These are phyloP conservation scores for Exophiala xenobiotica DNA, from an alignment of 2,329 filamentous ascomycete species.

Conservation along the genomic window DNA sequence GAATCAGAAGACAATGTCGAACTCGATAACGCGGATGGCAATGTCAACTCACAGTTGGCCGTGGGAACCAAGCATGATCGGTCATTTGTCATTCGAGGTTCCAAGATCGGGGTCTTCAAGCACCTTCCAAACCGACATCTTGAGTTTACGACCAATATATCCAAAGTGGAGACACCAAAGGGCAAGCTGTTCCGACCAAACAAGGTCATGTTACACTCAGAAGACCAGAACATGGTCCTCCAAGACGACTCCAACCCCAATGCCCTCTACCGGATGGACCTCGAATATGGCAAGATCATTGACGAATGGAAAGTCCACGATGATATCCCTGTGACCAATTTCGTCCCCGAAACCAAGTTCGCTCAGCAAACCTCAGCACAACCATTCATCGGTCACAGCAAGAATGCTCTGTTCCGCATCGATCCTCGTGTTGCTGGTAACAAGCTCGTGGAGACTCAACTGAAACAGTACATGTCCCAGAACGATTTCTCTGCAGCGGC, in stretches of 20 bases:
- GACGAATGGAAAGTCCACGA: slow-evolving; percentile 99
- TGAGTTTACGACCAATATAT: slow-evolving; percentile 96
- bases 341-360: slow-evolving; percentile 95
- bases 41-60: slow-evolving; percentile 88
- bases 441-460: slow-evolving; percentile 87
- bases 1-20: slow-evolving; percentile 78
- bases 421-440: slow-evolving; percentile 86
- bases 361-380: slow-evolving; percentile 94
- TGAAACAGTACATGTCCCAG: slow-evolving; percentile 96
- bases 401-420: slow-evolving; percentile 88
- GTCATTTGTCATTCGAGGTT: slow-evolving; percentile 93
- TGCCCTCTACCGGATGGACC: slow-evolving; percentile 93
- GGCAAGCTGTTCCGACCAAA: slow-evolving; percentile 89
- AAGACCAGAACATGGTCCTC: slow-evolving; percentile 84
- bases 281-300: slow-evolving; percentile 95
- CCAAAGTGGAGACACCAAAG: slow-evolving; percentile 84
- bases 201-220: slow-evolving; percentile 94
- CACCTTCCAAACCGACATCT: slow-evolving; percentile 89
- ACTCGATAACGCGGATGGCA: slow-evolving; percentile 68
- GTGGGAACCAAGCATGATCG: slow-evolving; percentile 97
- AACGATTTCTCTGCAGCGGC: slow-evolving; percentile 95
- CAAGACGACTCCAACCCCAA: slow-evolving; percentile 82
- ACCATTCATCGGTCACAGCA: slow-evolving; percentile 89
- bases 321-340: slow-evolving; percentile 87
- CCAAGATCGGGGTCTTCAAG: slow-evolving; percentile 98